Evolutionary conservation across 306 rosid species (phyloP).

Genomic region (Dicorynia guianensis): DNA sequence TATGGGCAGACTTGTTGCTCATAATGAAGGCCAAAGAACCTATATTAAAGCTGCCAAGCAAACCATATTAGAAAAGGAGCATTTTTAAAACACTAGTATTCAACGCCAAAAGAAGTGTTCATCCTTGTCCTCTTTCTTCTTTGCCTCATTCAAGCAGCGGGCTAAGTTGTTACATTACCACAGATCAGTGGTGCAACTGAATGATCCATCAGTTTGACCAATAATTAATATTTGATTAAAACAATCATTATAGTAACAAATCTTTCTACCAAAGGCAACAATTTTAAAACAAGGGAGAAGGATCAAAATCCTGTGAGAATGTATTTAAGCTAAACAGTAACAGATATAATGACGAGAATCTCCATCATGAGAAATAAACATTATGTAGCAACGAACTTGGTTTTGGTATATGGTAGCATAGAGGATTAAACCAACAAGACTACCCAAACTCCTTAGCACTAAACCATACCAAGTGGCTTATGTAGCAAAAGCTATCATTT

Average conservation of each 20-base stretch:
- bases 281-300: neutral
- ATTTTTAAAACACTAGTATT: too few species aligned
- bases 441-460: too few species aligned
- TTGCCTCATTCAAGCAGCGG: too few species aligned
- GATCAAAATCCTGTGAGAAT: neutral
- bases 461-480: too few species aligned
- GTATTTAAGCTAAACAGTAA: neutral
- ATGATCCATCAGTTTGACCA: slow-evolving; percentile 3
- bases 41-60: neutral
- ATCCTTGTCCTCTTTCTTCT: neutral
- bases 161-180: neutral
- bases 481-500: neutral
- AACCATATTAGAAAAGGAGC: neutral
- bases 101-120: neutral
- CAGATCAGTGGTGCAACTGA: neutral
- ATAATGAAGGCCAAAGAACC: neutral
- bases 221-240: neutral
- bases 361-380: neutral
- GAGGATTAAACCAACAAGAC: too few species aligned
- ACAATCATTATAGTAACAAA: neutral
- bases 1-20: neutral
- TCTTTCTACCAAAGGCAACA: neutral
- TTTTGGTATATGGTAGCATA: too few species aligned
- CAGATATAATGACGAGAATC: neutral
- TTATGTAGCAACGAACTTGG: too few species aligned